These are phyloP conservation scores for Tolypocladium pustulatum DNA, from an alignment of 2,329 filamentous ascomycete species.

Conservation along the genomic window DNA sequence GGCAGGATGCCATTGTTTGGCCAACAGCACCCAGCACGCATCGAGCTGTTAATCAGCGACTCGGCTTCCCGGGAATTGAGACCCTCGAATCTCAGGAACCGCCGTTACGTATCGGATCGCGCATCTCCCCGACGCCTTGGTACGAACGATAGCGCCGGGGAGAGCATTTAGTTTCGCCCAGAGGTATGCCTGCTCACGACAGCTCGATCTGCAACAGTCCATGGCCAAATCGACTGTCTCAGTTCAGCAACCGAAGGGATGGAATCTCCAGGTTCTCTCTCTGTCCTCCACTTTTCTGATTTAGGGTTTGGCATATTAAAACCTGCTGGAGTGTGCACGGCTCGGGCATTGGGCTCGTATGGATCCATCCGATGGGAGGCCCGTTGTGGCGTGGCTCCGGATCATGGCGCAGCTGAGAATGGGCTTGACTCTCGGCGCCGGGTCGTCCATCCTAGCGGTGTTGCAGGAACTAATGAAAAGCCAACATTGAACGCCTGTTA, in stretches of 20 bases:
- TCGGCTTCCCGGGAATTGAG: background rate
- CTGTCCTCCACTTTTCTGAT: background rate
- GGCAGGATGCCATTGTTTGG: background rate
- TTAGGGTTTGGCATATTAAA: background rate
- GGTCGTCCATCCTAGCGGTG: background rate
- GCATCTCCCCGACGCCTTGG: background rate
- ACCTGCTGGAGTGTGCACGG: background rate
- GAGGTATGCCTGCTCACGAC: background rate
- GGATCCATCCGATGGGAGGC: background rate
- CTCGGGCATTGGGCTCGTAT: background rate
- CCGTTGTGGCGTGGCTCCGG: background rate
- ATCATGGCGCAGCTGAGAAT: background rate
- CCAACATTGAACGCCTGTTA: background rate
- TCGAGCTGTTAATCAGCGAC: background rate
- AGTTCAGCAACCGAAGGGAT: background rate
- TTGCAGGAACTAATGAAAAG: background rate
- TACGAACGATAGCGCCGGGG: background rate
- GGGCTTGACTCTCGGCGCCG: background rate
- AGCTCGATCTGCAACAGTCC: conserved; percentile 1
- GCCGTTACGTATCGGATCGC: background rate
- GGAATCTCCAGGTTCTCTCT: background rate
- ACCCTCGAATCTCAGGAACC: background rate
- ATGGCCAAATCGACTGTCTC: conserved; percentile 2
- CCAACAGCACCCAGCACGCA: background rate
- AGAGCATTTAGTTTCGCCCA: background rate